Evolutionary conservation across 176 grass and related monocot genomes (phyloP), one percentile per base, ranked within the genome.

Genomic region (Aegilops sharonensis): DNA sequence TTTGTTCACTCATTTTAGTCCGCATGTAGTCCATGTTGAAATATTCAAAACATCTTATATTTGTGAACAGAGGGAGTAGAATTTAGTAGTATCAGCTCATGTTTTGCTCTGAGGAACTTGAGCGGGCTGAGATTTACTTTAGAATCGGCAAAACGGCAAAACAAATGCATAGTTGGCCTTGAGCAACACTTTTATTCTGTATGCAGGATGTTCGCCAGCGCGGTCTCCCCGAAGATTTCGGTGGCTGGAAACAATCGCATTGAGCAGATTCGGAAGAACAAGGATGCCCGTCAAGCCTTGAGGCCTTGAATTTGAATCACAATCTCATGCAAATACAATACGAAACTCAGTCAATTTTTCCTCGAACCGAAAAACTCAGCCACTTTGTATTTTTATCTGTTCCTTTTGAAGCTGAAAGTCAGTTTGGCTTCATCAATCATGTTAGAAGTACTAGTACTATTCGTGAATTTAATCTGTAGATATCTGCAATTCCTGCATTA

Each of bases 181-280:
- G 20, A 59, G 43, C 75, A 71, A 63, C 23, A 65, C 40, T 23
- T 14, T 79, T 85, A 43, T 88, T 68, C 9, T 78, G 39, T 88
- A 47, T 86, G 76, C 83, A 98, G 92, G 87, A 85, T 78, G 80
- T 60, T 78, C 59, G 54, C 72, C 65, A 80, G 7, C 64, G 88
- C 24, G 90, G 75, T 59, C 90, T 94, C 27, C 76, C 79, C 0
- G 83, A 89, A 29, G 93, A 85, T 68, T 87, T 63, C 0, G 90
- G 93, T 76, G 93, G 93, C 87, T 91, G 93, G 91, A 94, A 83
- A 52, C 73, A 84, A 79, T 94, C 91, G 24, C 83, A 25, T 75
- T 93, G 64, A 87, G 21, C 72, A 79, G 34, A 65, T 18, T 18
- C 71, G 57, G 8, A 80, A 74, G 25, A 15, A n/a, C 9, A 43